Conservation (phyloP, 768 basidiomycete species). For the Suillus lakei region DNA sequence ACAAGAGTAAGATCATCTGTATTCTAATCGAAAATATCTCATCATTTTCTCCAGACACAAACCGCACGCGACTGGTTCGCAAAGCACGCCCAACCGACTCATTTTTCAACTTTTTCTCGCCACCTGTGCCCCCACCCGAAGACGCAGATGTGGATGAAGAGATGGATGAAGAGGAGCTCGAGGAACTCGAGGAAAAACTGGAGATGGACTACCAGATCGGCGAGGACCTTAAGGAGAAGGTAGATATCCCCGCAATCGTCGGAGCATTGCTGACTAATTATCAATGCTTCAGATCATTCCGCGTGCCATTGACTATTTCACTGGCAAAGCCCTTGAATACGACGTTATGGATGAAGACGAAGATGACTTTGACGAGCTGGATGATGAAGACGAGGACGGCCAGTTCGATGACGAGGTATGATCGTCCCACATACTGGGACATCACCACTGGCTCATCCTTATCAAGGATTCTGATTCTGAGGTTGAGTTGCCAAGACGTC, state of each 20-base stretch:
- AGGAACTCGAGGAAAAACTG: conserved; percentile 90
- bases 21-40: conserved; percentile 4
- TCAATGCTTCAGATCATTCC: conserved; percentile 74
- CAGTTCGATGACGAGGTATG: conserved; percentile 65
- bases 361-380: conserved; percentile 64
- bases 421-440: conserved; percentile 21
- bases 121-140: conserved; percentile 73
- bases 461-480: conserved; percentile 74
- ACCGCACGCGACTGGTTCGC: conserved; percentile 79
- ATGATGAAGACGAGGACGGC: conserved; percentile 53
- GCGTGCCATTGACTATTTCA: conserved; percentile 96
- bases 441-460: conserved; percentile 17
- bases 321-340: conserved; percentile 91
- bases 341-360: conserved; percentile 62
- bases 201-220: conserved; percentile 98
- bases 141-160: conserved; percentile 71
- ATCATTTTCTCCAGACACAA: conserved; percentile 59
- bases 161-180: conserved; percentile 82
- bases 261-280: conserved; percentile 9
- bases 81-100: conserved; percentile 92
- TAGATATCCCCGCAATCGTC: conserved; percentile 33
- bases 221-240: conserved; percentile 97
- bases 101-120: conserved; percentile 98
- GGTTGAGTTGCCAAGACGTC: conserved; percentile 60
- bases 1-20: conserved; percentile 75